Conservation (phyloP, 441 rosid genomes). For the Erysimum cheiri region DNA sequence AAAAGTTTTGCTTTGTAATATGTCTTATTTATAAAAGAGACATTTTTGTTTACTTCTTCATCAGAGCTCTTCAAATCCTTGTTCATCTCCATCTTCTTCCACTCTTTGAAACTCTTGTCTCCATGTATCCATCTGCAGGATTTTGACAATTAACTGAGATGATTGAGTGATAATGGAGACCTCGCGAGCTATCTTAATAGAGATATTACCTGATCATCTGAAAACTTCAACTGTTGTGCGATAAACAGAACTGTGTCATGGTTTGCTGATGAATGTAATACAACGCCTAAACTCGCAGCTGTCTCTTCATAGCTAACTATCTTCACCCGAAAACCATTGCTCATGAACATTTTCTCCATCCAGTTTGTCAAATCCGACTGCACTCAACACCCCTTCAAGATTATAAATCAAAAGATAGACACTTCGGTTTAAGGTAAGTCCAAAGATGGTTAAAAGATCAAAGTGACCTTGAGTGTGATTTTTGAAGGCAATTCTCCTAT, state of each 20-base stretch:
- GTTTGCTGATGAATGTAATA: constrained; percentile 50
- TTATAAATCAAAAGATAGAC: not conserved
- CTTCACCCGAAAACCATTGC: constrained; percentile 68
- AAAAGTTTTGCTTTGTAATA: constrained; percentile 20
- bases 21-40: constrained; percentile 19
- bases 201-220: constrained; percentile 83
- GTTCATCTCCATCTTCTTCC: constrained; percentile 92
- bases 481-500: constrained; percentile 85
- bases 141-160: not conserved
- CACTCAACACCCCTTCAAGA: not conserved
- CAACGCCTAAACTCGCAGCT: constrained; percentile 64
- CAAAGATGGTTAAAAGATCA: constrained; percentile 23
- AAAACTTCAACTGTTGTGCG: constrained; percentile 79
- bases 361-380: constrained; percentile 63
- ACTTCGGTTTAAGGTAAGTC: constrained; percentile 3
- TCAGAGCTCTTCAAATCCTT: constrained; percentile 88
- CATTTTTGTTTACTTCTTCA: constrained; percentile 22
- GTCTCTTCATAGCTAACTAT: constrained; percentile 57
- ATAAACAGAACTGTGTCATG: constrained; percentile 58
- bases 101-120: constrained; percentile 74
- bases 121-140: constrained; percentile 78
- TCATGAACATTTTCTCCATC: constrained; percentile 76
- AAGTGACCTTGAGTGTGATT: constrained; percentile 56
- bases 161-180: not conserved
- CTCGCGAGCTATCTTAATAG: not conserved